Evolutionary conservation across 129 eudicot species (phyloP).

Genomic region (Rutidosis leptorrhynchoides): DNA sequence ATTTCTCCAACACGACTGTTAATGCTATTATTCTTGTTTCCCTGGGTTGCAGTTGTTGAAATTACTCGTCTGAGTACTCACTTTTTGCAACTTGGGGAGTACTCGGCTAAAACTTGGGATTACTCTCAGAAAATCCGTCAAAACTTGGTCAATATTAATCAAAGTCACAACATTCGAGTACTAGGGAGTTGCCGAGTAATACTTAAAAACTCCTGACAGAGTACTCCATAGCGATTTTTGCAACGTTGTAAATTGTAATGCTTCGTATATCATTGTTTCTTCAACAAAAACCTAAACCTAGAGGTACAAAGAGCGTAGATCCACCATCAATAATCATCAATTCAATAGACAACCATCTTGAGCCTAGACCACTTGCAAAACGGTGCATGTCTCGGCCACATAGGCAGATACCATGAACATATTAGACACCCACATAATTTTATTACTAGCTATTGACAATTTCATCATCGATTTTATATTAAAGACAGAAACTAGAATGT

Average conservation of each 20-base stretch:
- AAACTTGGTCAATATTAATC: too few species aligned
- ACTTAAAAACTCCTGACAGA: too few species aligned
- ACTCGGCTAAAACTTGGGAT: too few species aligned
- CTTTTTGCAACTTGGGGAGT: too few species aligned
- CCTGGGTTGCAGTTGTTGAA: too few species aligned
- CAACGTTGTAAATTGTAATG: too few species aligned
- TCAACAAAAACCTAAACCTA: constrained; percentile 39
- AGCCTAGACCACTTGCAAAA: constrained; percentile 33
- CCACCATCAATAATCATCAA: constrained; percentile 40
- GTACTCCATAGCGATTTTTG: too few species aligned
- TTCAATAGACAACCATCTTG: constrained; percentile 36
- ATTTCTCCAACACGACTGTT: constrained; percentile 43
- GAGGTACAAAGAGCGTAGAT: constrained; percentile 32
- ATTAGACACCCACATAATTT: constrained; percentile 53
- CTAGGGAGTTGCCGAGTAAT: too few species aligned
- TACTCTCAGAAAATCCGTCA: too few species aligned
- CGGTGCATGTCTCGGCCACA: constrained; percentile 39
- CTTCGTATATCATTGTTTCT: constrained; percentile 44
- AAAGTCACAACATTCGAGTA: too few species aligned
- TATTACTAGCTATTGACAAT: constrained; percentile 33
- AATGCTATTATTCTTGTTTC: constrained; percentile 38
- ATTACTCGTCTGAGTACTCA: too few species aligned
- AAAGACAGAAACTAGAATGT: constrained; percentile 46
- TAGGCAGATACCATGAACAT: constrained; percentile 46
- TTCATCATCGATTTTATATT: constrained; percentile 42